These are phyloP conservation scores for Oxyria digyna DNA, from an alignment of 148 eudicot species.

Conservation along the genomic window DNA sequence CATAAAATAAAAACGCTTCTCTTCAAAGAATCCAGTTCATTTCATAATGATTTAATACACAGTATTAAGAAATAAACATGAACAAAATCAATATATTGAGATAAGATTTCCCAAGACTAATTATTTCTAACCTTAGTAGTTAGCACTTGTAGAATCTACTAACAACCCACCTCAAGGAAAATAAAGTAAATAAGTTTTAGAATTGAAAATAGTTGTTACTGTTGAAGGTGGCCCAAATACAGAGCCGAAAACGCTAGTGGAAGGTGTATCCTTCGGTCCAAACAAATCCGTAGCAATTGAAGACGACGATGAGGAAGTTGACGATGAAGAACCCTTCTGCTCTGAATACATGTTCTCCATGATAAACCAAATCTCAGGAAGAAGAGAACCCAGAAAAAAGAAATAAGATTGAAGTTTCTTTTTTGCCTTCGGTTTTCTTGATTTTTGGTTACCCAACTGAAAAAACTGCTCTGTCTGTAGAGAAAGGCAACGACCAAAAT, in stretches of 20 bases:
- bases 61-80: not conserved
- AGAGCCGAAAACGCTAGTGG: slow-evolving; percentile 9
- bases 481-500: not conserved
- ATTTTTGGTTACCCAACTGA: slow-evolving; percentile 2
- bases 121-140: too few relatives aligned
- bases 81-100: not conserved
- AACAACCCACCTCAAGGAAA: not conserved
- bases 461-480: not conserved
- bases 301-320: not conserved
- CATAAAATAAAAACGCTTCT: too few relatives aligned
- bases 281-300: slow-evolving; percentile 1
- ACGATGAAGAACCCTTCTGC: slow-evolving; percentile 1
- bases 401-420: not conserved
- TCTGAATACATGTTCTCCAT: not conserved
- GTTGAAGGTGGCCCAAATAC: slow-evolving; percentile 10
- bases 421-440: not conserved
- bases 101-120: not conserved
- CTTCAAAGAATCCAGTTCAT: too few relatives aligned
- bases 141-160: too few relatives aligned
- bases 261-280: not conserved
- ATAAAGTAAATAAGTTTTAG: not conserved
- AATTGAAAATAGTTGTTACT: not conserved
- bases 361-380: not conserved
- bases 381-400: not conserved
- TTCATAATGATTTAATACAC: not conserved